A percentile compares a stretch with the other conserved stretches of the same genome.
phyloP scores from a whole-genome alignment of 108 stramenopile genomes.

The Cyclotella kingstonii region DNA sequence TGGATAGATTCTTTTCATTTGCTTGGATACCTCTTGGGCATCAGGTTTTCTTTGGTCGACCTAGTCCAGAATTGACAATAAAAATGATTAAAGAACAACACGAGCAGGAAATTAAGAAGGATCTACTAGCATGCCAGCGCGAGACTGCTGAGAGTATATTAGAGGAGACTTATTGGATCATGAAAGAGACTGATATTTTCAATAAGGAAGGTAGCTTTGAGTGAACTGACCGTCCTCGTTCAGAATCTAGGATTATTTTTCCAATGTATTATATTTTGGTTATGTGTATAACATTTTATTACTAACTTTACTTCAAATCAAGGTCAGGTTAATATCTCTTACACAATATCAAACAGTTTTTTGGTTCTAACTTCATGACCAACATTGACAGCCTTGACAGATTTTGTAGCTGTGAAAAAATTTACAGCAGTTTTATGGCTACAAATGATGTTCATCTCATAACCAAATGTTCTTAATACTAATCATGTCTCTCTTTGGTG shows the following conservation, averaged over 20 bases:
- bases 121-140: slow-evolving; percentile 20
- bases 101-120: slow-evolving; percentile 19
- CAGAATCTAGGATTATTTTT: too few relatives aligned
- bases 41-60: slow-evolving; percentile 82
- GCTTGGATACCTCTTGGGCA: slow-evolving; percentile 77
- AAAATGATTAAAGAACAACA: slow-evolving; percentile 51
- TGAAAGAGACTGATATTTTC: slow-evolving; percentile 11
- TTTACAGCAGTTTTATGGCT: neutral
- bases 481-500: neutral
- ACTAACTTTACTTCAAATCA: too few relatives aligned
- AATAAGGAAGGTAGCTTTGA: slow-evolving; percentile 21
- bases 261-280: neutral
- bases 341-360: neutral
- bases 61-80: slow-evolving; percentile 58
- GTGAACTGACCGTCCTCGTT: neutral
- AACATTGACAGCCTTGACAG: neutral
- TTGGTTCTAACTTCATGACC: neutral
- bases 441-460: neutral
- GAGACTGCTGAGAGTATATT: slow-evolving; percentile 12
- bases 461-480: neutral
- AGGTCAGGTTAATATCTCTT: neutral
- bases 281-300: too few relatives aligned
- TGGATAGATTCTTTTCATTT: slow-evolving; percentile 70
- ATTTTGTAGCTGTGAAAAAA: neutral
- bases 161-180: slow-evolving; percentile 33